Evolutionary conservation across 495 filamentous ascomycete genomes (phyloP), one percentile per base, ranked within the genome.

Genomic region (Penicillium crystallinum): DNA sequence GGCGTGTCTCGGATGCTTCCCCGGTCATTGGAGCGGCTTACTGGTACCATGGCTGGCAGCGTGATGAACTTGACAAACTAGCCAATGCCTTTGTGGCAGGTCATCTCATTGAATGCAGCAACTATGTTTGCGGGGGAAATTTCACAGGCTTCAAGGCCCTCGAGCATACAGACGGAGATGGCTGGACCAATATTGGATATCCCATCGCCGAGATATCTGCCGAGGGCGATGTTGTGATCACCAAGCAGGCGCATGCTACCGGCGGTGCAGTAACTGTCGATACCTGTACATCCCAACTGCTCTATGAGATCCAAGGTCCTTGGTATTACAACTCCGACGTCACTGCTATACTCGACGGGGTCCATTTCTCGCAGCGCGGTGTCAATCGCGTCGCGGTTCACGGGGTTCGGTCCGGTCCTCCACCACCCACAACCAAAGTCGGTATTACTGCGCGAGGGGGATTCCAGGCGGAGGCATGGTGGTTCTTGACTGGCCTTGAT

Each of bases 261-360:
- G 69, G 69, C 0, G 72, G 72, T 29, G 42, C 62, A 6, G 69
- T 65, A 31, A 78, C 72, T 1, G 76, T 73, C 11, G 72, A 82
- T 34, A 81, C 78, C 2, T 75, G 80, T 38, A 77, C 74, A 11
- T 75, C 69, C 12, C 77, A 83, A 52, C 58, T 83, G 3, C 56
- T 84, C 14, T 84, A 85, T 61, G 81, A 85, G 57, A 77, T 84
- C 36, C 81, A 84, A 52, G 81, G 81, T 1, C 73, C 71, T 1
- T 73, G 72, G 59, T 82, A 83, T 55, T 75, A 74, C 47, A 80
- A 84, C 67, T 75, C 70, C 2, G 78, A 82, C 59, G 80, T 84
- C 38, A 79, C 71, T 1, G 79, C 80, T 2, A 55, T 78, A 27
- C 59, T 84, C 21, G 66, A 67, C 23, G 60, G 76, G 30, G 68